Evolutionary conservation across 352 stramenopile genomes (phyloP).

Genomic region (Thalassiosira sp.): DNA sequence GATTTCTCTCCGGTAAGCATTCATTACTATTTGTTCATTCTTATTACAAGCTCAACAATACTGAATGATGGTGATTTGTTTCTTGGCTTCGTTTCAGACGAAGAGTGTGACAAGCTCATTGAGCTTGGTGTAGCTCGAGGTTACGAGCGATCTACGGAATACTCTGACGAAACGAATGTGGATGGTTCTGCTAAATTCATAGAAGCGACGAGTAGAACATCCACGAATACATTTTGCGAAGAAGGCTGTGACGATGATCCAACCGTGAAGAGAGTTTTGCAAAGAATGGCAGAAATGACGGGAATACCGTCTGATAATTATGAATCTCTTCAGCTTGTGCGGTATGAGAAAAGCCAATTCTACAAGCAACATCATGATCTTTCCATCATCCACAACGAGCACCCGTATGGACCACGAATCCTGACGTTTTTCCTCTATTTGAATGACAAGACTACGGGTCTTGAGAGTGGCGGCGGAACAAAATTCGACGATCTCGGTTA

Average conservation of each 20-base stretch:
- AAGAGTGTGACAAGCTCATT: slow-evolving; percentile 69
- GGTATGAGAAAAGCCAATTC: slow-evolving; percentile 63
- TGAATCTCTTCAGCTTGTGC: slow-evolving; percentile 72
- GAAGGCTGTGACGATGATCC: slow-evolving; percentile 45
- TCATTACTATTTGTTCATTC: too few species aligned
- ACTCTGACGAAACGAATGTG: slow-evolving; percentile 40
- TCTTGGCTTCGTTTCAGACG: too few species aligned
- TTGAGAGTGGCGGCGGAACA: slow-evolving; percentile 78
- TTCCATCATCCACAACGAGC: slow-evolving; percentile 31
- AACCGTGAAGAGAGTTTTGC: slow-evolving; percentile 43
- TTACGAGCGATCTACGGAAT: slow-evolving; percentile 59
- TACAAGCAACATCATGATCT: slow-evolving; percentile 76
- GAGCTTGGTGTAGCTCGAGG: slow-evolving; percentile 36
- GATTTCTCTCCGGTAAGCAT: slow-evolving; percentile 76
- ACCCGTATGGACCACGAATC: slow-evolving; percentile 51
- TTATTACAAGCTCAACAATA: too few species aligned
- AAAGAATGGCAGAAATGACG: slow-evolving; percentile 65
- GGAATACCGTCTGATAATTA: slow-evolving; percentile 70
- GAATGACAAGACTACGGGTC: too few species aligned
- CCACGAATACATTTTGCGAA: slow-evolving; percentile 37
- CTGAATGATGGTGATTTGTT: too few species aligned
- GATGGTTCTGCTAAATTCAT: slow-evolving; percentile 58
- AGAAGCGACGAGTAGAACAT: slow-evolving; percentile 63
- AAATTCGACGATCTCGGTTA: slow-evolving; percentile 71
- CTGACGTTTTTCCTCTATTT: slow-evolving; percentile 85